Base-by-base conservation (phyloP, 2,329 filamentous ascomycete species). In the Phaeosphaeria sp. region DNA sequence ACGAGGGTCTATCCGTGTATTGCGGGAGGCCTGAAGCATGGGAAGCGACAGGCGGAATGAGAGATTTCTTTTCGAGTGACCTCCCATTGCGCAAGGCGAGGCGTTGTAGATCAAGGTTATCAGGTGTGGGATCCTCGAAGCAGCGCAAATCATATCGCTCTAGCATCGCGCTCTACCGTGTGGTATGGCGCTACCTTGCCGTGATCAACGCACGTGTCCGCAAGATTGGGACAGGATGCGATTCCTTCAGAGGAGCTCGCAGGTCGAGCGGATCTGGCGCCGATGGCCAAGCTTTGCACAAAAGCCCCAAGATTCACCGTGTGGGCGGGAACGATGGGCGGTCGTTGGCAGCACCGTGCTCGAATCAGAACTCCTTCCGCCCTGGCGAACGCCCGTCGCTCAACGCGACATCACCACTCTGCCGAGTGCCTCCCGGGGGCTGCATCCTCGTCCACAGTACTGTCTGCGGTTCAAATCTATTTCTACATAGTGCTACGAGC, bases 301-400 rank as follows among this genome's bases (percentile, higher is more conserved):
- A 2, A 20, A 33, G n/a, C n/a, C 30, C 25, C 36, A n/a, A 5
- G 36, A 11, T 4, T 42, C 17, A 10, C 48, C 48, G 48, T 50
- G 48, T 30, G 47, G 23, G 46, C 49, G 56, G 56, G 52, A 59
- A 15, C 36, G 52, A 55, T 49, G 18, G 41, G 23, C 46, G 46
- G 43, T 41, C 54, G 57, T 42, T 50, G 25, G 47, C 54, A 47
- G 46, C 25, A 36, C 30, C n/a, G 22, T 47, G 54, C 54, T 46
- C 36, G 30, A 42, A 48, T 44, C 17, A 33, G 30, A 42, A 49
- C 21, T 44, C 21, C 53, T 46, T 55, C 46, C 53, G 46, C 53
- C 39, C 20, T 33, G 46, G 17, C 36, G 36, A 39, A 39, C 36
- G 36, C 36, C 36, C 36, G 36, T 7, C 36, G 36, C 36, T 4